These are phyloP conservation scores for Stephanocyclus meneghinianus DNA, from an alignment of 352 stramenopile genomes.

Conservation along the genomic window DNA sequence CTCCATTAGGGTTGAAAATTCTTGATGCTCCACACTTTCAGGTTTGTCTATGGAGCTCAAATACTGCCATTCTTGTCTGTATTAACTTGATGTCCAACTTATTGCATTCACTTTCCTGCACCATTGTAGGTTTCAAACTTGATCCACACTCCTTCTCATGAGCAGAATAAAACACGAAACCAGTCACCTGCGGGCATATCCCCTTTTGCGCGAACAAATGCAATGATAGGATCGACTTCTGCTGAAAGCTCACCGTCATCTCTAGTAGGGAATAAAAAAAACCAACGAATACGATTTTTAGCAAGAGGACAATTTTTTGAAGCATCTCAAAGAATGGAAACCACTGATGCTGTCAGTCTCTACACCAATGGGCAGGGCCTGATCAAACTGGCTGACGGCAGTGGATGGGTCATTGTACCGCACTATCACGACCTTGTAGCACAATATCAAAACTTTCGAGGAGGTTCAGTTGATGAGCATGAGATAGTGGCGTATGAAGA, in stretches of 20 bases:
- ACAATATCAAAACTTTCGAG: conserved; percentile 56
- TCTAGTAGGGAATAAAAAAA: conserved; percentile 9
- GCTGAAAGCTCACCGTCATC: conserved; percentile 25
- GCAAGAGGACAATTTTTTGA: conserved; percentile 74
- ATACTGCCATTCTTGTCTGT: not conserved
- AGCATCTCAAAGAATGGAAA: conserved; percentile 71
- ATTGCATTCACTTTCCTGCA: not conserved
- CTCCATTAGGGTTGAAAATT: conserved; percentile 75
- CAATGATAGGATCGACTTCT: conserved; percentile 25
- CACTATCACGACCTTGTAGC: conserved; percentile 61
- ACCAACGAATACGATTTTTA: conserved; percentile 48
- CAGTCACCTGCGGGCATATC: conserved; percentile 22
- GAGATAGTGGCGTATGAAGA: conserved; percentile 61
- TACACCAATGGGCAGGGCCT: conserved; percentile 70
- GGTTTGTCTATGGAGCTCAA: conserved; percentile 30
- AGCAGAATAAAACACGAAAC: conserved; percentile 3
- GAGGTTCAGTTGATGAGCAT: conserved; percentile 17
- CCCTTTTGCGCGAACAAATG: conserved; percentile 48
- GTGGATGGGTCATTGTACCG: conserved; percentile 79
- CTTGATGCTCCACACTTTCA: conserved; percentile 81
- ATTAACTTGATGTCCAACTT: not conserved
- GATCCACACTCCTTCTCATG: conserved; percentile 29
- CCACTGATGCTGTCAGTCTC: conserved; percentile 30
- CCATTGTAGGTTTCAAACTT: conserved; percentile 41
- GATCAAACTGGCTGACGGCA: conserved; percentile 77